Evolutionary conservation across 208 protist genomes (phyloP), one percentile per base, ranked within the genome.

Genomic region (Wallacemonas rigidus): DNA sequence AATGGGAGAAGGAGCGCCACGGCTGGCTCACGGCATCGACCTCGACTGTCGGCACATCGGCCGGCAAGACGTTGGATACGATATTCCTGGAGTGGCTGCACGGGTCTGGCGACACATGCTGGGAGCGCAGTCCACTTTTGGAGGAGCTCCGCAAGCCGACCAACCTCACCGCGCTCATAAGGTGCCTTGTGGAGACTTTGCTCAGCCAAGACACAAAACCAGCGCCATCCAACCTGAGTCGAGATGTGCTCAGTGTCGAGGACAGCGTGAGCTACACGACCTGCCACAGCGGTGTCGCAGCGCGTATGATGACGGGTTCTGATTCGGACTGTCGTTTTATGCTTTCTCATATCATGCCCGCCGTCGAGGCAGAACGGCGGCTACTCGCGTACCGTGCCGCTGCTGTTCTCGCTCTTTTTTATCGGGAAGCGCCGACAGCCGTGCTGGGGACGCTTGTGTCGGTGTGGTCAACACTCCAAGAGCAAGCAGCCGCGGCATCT

Each of bases 1-100:
- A 65, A 17, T 44, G 38, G 60, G 60, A 65, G 60, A 44, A 65
- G 60, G 60, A 65, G n/a, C 60, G 60, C 14, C 38, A 65, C 1
- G 36, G 60, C 1, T 65, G 60, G 60, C 60, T 65, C 0, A 26
- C 56, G 36, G 9, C 56, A 7, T 40, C 56, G 8, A 11, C 56
- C 8, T 43, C 56, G 6, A 38, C 8, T 12, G n/a, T 41, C n/a
- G 38, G 56, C 56, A 26, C 8, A 38, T 4, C 56, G 5, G 8
- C 36, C 0, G 7, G 43, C 38, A 56, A 56, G 51, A 48, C 3
- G 41, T 6, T 4, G 41, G 60, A 65, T 5, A 8, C 43, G 8
- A 14, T 35, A 6, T 65, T 53, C 60, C 1, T 17, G n/a, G 36
- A 45, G n/a, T 65, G 60, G 60, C 43, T 65, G 36, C 9, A 65